These are phyloP conservation scores for Aspergillus sp. DNA, from an alignment of 2,329 filamentous ascomycete species.

Conservation along the genomic window DNA sequence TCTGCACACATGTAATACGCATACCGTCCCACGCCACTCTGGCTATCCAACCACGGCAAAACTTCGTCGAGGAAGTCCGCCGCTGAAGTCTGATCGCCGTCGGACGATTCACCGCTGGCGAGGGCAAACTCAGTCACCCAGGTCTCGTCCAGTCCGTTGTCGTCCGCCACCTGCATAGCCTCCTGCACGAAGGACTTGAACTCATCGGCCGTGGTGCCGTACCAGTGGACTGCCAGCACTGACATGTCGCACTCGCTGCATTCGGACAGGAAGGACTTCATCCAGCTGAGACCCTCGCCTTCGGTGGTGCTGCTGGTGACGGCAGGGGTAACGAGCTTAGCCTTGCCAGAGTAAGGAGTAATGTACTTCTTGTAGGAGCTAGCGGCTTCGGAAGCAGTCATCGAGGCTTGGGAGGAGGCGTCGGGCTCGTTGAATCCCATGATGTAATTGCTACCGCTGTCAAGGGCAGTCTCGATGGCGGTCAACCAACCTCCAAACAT, in stretches of 20 bases:
- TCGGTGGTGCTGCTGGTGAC: slow-evolving; percentile 40
- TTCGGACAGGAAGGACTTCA: slow-evolving; percentile 40
- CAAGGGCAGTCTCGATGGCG: slow-evolving; percentile 37
- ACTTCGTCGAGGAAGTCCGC: slow-evolving; percentile 41
- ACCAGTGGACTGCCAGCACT: slow-evolving; percentile 50
- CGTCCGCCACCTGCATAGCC: slow-evolving; percentile 36
- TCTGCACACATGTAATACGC: slow-evolving; percentile 45
- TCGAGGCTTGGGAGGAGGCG: slow-evolving; percentile 38
- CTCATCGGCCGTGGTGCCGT: slow-evolving; percentile 35
- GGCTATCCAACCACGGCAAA: slow-evolving; percentile 42
- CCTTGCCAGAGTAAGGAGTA: slow-evolving; percentile 37
- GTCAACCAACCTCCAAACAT: slow-evolving; percentile 39
- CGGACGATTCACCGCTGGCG: slow-evolving; percentile 28
- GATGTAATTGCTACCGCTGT: slow-evolving; percentile 39
- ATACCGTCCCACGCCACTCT: slow-evolving; percentile 43
- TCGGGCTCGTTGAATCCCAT: slow-evolving; percentile 53
- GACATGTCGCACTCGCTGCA: slow-evolving; percentile 44
- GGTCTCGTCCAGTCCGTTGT: slow-evolving; percentile 40
- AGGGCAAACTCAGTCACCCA: slow-evolving; percentile 52
- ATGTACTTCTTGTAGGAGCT: slow-evolving; percentile 41
- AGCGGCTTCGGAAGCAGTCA: slow-evolving; percentile 41
- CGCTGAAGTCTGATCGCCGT: slow-evolving; percentile 25
- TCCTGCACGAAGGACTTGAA: slow-evolving; percentile 43
- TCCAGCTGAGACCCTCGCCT: slow-evolving; percentile 43
- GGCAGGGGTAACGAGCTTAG: slow-evolving; percentile 46